Conservation (phyloP, 352 stramenopile genomes). For the Phytophthora sojae region DNA sequence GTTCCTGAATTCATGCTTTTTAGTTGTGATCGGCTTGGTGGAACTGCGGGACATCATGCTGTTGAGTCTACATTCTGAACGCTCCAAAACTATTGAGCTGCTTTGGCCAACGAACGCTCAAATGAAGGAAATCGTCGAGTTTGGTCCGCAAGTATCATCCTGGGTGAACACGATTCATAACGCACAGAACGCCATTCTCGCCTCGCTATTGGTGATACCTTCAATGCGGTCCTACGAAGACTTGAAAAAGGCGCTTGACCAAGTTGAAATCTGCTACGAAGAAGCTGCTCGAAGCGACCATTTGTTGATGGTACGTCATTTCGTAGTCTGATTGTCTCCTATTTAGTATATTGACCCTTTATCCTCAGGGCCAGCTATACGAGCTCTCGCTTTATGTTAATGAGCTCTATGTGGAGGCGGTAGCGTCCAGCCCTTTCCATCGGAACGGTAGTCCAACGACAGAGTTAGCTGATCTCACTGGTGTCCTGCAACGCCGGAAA, state of each 20-base stretch:
- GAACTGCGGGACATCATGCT: slow-evolving; percentile 11
- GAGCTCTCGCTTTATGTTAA: slow-evolving; percentile 44
- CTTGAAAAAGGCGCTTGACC: slow-evolving; percentile 29
- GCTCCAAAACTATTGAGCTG: slow-evolving; percentile 6
- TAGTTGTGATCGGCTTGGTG: slow-evolving; percentile 31
- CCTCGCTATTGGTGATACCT: slow-evolving; percentile 39
- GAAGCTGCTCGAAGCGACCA: slow-evolving; percentile 36
- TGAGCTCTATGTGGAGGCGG: slow-evolving; percentile 58
- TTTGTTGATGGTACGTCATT: slow-evolving; percentile 39
- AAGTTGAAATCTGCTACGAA: slow-evolving; percentile 34
- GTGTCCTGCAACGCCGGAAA: slow-evolving; percentile 39
- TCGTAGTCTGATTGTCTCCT: not conserved
- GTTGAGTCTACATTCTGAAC: slow-evolving; percentile 12
- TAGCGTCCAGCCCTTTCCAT: slow-evolving; percentile 56
- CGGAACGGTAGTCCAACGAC: slow-evolving; percentile 17
- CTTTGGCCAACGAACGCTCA: slow-evolving; percentile 29
- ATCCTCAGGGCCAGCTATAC: slow-evolving; percentile 43
- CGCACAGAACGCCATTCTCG: slow-evolving; percentile 29
- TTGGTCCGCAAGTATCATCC: slow-evolving; percentile 19
- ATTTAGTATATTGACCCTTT: not conserved
- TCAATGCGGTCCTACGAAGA: slow-evolving; percentile 40
- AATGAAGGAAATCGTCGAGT: slow-evolving; percentile 26
- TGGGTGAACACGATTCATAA: slow-evolving; percentile 47
- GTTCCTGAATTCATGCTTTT: slow-evolving; percentile 52
- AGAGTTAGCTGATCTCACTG: slow-evolving; percentile 34